Conservation (phyloP, 306 rosid genomes). For the Potentilla sterilis region DNA sequence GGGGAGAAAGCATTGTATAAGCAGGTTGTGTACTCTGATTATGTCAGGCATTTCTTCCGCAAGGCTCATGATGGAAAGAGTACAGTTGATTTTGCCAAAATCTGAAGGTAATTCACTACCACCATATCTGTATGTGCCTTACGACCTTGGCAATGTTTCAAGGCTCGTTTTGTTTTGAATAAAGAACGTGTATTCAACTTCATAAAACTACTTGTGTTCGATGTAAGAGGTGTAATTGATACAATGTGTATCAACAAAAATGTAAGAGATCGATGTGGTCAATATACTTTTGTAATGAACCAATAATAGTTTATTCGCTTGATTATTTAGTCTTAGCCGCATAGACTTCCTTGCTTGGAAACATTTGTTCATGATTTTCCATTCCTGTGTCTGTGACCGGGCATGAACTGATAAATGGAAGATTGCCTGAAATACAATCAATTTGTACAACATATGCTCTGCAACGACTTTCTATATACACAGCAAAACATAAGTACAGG, state of each 20-base stretch:
- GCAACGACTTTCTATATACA: no score
- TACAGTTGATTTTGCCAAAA: slow-evolving; percentile 49
- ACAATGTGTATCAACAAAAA: no score
- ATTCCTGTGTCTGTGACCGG: no score
- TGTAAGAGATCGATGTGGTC: neutral
- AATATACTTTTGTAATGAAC: neutral
- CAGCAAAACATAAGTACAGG: neutral
- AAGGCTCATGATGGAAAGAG: slow-evolving; percentile 62
- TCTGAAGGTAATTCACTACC: slow-evolving; percentile 5
- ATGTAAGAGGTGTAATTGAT: neutral
- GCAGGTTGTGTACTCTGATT: slow-evolving; percentile 47
- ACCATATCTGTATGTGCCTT: no score
- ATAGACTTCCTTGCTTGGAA: no score
- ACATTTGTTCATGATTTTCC: neutral
- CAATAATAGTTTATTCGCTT: no score
- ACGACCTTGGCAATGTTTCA: neutral
- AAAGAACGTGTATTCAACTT: no score
- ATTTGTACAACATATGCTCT: no score
- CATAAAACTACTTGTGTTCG: no score
- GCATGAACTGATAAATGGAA: neutral
- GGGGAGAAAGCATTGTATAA: slow-evolving; percentile 47
- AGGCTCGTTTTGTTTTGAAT: no score
- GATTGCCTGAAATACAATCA: neutral
- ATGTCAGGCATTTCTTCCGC: slow-evolving; percentile 51
- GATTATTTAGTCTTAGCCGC: no score